Conservation (phyloP, 768 basidiomycete species). For the Mycena vitilis region DNA sequence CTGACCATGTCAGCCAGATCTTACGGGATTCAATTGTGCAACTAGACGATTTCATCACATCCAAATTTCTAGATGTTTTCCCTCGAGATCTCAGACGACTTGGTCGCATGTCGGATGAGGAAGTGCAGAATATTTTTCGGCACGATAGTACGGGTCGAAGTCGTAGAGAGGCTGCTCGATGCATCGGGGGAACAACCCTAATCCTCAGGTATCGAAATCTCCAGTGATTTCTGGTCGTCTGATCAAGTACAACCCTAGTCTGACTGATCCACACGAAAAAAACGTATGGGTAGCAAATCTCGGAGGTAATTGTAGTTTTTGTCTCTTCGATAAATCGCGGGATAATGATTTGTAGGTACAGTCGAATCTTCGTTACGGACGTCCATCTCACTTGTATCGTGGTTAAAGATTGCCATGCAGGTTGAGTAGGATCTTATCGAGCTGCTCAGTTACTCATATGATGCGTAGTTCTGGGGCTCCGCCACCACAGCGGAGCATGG, state of each 20-base stretch:
- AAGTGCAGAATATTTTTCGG: conserved; percentile 30
- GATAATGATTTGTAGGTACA: conserved; percentile 18
- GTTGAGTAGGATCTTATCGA: conserved; percentile 39
- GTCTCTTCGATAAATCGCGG: too few species aligned
- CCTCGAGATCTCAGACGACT: conserved; percentile 44
- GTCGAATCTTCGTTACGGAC: neutral
- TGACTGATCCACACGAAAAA: conserved; percentile 60
- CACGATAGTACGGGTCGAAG: conserved; percentile 20
- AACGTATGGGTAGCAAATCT: conserved; percentile 72
- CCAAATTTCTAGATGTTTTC: conserved; percentile 57
- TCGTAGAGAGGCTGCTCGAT: conserved; percentile 38
- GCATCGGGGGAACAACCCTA: conserved; percentile 66
- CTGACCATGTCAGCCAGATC: conserved; percentile 50
- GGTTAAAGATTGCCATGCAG: conserved; percentile 57
- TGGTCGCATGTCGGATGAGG: conserved; percentile 24
- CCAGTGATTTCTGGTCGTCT: neutral
- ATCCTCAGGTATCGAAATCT: conserved; percentile 46
- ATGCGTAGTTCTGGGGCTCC: conserved; percentile 51
- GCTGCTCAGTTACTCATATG: conserved; percentile 13
- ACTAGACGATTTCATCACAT: conserved; percentile 57
- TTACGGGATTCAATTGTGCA: conserved; percentile 52
- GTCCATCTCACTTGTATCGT: conserved; percentile 9
- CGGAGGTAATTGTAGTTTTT: conserved; percentile 45
- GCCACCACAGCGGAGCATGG: conserved; percentile 53
- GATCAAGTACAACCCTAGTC: conserved; percentile 41